phyloP scores from a whole-genome alignment of 768 basidiomycete genomes.

The Leccinum broughii region DNA sequence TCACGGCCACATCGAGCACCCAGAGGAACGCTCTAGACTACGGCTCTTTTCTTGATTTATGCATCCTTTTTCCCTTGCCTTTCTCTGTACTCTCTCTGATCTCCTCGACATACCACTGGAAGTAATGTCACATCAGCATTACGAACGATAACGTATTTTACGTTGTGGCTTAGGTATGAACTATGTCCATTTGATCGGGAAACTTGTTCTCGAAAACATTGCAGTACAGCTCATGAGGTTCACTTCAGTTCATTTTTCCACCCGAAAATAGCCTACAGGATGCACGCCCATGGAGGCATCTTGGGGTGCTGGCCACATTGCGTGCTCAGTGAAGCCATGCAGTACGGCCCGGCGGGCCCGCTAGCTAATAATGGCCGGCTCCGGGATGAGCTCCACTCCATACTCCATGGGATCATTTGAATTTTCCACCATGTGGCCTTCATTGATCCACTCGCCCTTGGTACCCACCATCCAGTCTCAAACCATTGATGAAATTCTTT shows the following conservation, averaged over 20 bases:
- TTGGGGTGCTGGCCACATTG: no score
- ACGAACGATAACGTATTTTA: not conserved
- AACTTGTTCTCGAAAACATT: not conserved
- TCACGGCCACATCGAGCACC: not conserved
- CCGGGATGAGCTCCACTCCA: not conserved
- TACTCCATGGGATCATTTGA: not conserved
- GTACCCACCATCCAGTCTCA: conserved; percentile 4
- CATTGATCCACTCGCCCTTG: conserved; percentile 1
- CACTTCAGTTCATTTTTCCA: not conserved
- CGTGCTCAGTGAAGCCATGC: no score
- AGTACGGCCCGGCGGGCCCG: no score
- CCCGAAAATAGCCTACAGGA: not conserved
- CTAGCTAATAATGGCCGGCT: not conserved
- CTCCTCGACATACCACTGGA: not conserved
- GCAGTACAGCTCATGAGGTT: not conserved
- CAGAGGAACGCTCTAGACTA: not conserved
- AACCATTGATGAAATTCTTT: not conserved
- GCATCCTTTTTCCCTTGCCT: not conserved
- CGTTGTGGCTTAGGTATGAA: conserved; percentile 13
- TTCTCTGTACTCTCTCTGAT: not conserved
- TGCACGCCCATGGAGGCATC: not conserved
- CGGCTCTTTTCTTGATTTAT: not conserved
- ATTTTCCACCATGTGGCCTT: not conserved
- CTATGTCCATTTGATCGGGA: not conserved
- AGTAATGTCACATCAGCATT: not conserved